phyloP scores from a whole-genome alignment of 805 yeast species.

The Starmerella stigmatis region DNA sequence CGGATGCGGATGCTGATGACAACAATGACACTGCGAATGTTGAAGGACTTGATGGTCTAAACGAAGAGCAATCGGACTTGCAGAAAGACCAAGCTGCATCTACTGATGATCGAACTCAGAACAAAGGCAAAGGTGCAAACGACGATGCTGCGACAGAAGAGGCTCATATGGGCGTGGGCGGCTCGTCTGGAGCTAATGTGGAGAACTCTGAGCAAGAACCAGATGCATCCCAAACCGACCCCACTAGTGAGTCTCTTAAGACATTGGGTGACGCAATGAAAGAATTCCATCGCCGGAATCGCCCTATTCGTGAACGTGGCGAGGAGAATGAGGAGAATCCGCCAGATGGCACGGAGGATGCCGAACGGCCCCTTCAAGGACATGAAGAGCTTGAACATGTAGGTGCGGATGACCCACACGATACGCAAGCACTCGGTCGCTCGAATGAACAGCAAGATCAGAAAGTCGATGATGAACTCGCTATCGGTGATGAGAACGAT shows the following conservation, averaged over 20 bases:
- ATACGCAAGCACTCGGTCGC: conserved; percentile 88
- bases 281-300: conserved; percentile 81
- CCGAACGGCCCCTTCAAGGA: conserved; percentile 23
- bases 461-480: conserved; percentile 46
- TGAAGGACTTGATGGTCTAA: conserved; percentile 52
- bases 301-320: conserved; percentile 60
- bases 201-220: conserved; percentile 52
- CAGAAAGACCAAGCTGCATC: conserved; percentile 26
- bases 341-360: conserved; percentile 34
- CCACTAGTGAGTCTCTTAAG: conserved; percentile 52
- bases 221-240: conserved; percentile 30
- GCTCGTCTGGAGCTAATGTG: conserved; percentile 46
- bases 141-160: conserved; percentile 37
- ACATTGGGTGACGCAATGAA: conserved; percentile 86
- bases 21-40: too few species aligned
- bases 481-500: conserved; percentile 32
- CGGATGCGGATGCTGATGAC: conserved; percentile 27
- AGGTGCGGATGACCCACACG: conserved; percentile 56
- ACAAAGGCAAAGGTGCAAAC: conserved; percentile 45
- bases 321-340: conserved; percentile 24
- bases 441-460: conserved; percentile 74
- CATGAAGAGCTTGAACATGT: conserved; percentile 44
- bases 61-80: conserved; percentile 41
- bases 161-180: conserved; percentile 42
- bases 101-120: conserved; percentile 31